Evolutionary conservation across 2,329 filamentous ascomycete genomes (phyloP), one percentile per base, ranked within the genome.

Genomic region (Xylaria sp.): DNA sequence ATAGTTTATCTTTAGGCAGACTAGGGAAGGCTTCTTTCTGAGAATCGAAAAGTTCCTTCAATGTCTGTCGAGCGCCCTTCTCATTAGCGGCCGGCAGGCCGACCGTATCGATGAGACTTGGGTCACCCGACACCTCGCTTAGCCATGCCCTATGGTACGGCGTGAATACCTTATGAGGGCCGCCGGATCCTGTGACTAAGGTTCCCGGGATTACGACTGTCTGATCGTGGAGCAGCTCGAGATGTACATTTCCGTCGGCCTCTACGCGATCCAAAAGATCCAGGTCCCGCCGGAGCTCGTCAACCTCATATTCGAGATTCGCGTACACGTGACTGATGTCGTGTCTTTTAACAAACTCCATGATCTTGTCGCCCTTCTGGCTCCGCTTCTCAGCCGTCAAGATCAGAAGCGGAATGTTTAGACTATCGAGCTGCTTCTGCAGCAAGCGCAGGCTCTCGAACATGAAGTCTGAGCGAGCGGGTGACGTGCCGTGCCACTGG

Each of bases 271-370:
- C 51, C 4, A 54, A 31, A 6, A 54, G 28, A n/a, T n/a, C 51
- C 51, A 34, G 28, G 9, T 54, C 51, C 51, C 51, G 51, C 51
- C 51, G 51, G 13, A 54, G 25, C 13, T 54, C 51, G 15, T 54
- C 51, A 25, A 54, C 51, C 28, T 54, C 51, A 9, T 54, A 54
- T 13, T 54, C 28, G 13, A 18, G 9, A 20, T 54, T 54, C 15
- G 28, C 51, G 15, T 54, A 54, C 25, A 54, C 28, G 9, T 54
- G 51, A 28, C 51, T 54, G 51, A 54, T 34, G 13, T 54, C 51
- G 18, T 54, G 25, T 54, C 34, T 9, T 18, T 18, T n/a, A 5
- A 54, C 13, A 34, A 54, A 54, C 25, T 54, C 28, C 25, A 54
- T 54, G 51, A 54, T 54, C 51, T 31, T 54, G 13, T 54, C 28